These are phyloP conservation scores for Leccinellum luteum DNA, from an alignment of 768 basidiomycete genomes.

Conservation along the genomic window DNA sequence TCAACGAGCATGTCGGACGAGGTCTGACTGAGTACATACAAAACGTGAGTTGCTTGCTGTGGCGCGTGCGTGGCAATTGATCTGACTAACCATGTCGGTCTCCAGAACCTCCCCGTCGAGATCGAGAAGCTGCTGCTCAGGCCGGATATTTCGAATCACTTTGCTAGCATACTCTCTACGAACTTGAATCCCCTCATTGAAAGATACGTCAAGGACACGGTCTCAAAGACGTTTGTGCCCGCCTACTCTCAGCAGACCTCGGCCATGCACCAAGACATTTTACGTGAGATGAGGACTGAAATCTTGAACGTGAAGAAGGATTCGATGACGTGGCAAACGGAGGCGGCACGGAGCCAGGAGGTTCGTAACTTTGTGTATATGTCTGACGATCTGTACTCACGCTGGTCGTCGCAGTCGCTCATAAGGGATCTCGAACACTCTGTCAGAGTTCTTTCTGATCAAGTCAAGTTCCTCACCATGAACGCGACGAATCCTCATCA, in stretches of 20 bases:
- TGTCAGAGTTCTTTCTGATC: conserved; percentile 71
- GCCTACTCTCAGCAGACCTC: conserved; percentile 73
- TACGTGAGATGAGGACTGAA: conserved; percentile 72
- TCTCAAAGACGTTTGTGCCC: conserved; percentile 72
- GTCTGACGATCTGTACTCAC: conserved; percentile 9
- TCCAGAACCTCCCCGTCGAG: conserved; percentile 71
- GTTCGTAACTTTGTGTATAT: conserved; percentile 34
- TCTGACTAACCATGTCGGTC: conserved; percentile 9
- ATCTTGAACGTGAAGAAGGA: conserved; percentile 78
- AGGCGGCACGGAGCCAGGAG: conserved; percentile 76
- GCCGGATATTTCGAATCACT: conserved; percentile 73
- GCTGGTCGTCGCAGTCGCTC: conserved; percentile 44
- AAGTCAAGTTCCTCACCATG: conserved; percentile 75
- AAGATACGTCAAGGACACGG: conserved; percentile 76
- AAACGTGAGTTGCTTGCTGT: conserved; percentile 45
- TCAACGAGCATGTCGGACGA: conserved; percentile 75
- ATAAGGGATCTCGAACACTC: conserved; percentile 82
- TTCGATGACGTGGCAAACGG: conserved; percentile 77
- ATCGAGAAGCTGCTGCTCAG: conserved; percentile 76
- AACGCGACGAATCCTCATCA: conserved; percentile 43
- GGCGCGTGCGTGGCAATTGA: background rate
- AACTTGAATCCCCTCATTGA: conserved; percentile 76
- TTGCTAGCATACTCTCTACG: conserved; percentile 69
- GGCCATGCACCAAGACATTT: conserved; percentile 74
- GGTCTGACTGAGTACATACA: conserved; percentile 71